Conservation (phyloP, 2,329 filamentous ascomycete species). For the Alternaria solani region DNA sequence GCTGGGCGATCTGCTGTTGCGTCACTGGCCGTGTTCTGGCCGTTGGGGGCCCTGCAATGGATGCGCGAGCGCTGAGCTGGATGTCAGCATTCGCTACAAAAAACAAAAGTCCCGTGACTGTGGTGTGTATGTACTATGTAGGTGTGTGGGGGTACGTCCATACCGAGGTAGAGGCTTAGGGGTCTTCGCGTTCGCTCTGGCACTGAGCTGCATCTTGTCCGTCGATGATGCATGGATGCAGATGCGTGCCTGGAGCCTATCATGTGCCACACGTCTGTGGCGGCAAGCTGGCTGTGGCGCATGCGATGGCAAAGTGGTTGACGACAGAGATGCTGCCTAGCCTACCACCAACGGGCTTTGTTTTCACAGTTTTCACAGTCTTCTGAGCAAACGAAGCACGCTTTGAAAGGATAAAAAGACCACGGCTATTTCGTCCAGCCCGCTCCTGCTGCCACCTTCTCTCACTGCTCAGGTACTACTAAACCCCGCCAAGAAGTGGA, state of each 20-base stretch:
- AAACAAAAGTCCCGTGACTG: slow-evolving; percentile 8
- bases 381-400: slow-evolving; percentile 22
- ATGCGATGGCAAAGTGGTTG: background rate
- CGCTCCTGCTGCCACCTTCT: slow-evolving; percentile 8
- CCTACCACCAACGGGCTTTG: background rate
- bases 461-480: slow-evolving; percentile 8
- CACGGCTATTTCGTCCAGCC: background rate
- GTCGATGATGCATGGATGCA: background rate
- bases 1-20: slow-evolving; percentile 12
- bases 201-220: background rate
- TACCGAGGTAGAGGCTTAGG: background rate
- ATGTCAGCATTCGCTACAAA: slow-evolving; percentile 1
- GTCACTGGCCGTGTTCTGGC: slow-evolving; percentile 17
- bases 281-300: slow-evolving; percentile 2
- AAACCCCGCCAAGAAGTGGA: slow-evolving; percentile 15
- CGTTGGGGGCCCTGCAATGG: slow-evolving; percentile 9
- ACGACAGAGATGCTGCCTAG: slow-evolving; percentile 13
- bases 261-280: slow-evolving; percentile 6
- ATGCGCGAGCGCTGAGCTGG: background rate
- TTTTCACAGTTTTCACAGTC: slow-evolving; percentile 40
- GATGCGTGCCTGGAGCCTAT: background rate
- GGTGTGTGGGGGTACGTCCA: background rate
- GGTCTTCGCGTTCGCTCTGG: slow-evolving; percentile 2
- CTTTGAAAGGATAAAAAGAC: background rate
- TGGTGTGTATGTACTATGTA: background rate